These are phyloP conservation scores for Pyrenophora tritici-repentis DNA, from an alignment of 2,329 filamentous ascomycete genomes.

Conservation along the genomic window DNA sequence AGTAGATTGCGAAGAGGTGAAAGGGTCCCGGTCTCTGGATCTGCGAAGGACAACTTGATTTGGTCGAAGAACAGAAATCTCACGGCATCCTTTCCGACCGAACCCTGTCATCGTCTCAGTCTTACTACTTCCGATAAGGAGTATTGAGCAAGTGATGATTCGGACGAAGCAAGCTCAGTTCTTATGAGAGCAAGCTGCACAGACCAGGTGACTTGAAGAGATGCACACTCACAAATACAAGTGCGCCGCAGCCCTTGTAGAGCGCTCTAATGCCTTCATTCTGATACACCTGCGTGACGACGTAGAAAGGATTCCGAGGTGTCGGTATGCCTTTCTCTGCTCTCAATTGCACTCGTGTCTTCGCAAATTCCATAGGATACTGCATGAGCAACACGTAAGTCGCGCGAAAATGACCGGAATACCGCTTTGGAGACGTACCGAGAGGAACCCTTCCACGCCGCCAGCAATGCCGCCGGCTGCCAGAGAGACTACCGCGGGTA, in stretches of 20 bases:
- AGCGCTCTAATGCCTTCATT: conserved; percentile 63
- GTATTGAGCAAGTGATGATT: neutral
- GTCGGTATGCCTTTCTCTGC: conserved; percentile 51
- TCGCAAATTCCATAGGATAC: conserved; percentile 71
- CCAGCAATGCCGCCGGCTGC: conserved; percentile 48
- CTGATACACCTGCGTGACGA: conserved; percentile 61
- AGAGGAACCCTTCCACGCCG: conserved; percentile 46
- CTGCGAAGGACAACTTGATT: conserved; percentile 64
- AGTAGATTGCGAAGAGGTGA: conserved; percentile 62
- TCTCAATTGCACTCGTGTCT: conserved; percentile 65
- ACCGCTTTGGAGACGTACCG: conserved; percentile 25
- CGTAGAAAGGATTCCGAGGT: conserved; percentile 61
- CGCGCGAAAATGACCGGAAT: conserved; percentile 5
- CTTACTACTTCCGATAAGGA: neutral
- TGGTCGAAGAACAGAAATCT: conserved; percentile 70
- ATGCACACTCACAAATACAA: conserved; percentile 55
- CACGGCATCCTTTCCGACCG: conserved; percentile 67
- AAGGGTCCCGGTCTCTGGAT: conserved; percentile 60
- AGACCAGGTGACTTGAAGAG: neutral
- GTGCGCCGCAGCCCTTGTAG: conserved; percentile 66
- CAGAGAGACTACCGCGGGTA: conserved; percentile 46
- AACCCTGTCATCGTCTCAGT: conserved; percentile 50
- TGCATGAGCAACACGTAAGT: conserved; percentile 16
- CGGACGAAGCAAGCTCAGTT: neutral
- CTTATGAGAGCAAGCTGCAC: neutral